Evolutionary conservation across 2,329 filamentous ascomycete species (phyloP).

Genomic region (Orbilia ellipsospora): DNA sequence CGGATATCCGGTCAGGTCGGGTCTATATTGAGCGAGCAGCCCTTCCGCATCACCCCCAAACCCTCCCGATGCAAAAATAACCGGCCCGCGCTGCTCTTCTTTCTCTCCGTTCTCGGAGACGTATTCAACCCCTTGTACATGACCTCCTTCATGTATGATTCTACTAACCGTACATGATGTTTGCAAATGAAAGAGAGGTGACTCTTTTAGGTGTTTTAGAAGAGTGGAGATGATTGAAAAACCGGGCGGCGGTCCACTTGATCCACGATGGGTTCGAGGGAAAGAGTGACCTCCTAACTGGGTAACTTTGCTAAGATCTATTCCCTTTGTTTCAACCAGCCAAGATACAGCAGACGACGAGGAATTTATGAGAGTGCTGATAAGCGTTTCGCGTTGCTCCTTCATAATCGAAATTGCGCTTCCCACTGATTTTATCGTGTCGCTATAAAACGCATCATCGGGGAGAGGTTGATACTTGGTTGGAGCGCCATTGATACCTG

Average conservation of each 20-base stretch:
- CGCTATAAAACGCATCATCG: constrained; percentile 67
- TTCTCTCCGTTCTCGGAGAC: constrained; percentile 60
- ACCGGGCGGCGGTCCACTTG: constrained; percentile 69
- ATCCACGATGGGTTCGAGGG: constrained; percentile 70
- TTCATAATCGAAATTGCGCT: constrained; percentile 50
- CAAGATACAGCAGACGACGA: constrained; percentile 69
- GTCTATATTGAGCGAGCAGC: constrained; percentile 69
- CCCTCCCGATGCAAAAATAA: constrained; percentile 72
- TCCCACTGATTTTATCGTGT: constrained; percentile 71
- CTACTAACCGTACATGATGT: constrained; percentile 68
- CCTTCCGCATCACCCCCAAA: constrained; percentile 73
- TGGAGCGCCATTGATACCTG: constrained; percentile 73
- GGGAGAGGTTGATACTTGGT: constrained; percentile 68
- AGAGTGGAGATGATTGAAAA: constrained; percentile 70
- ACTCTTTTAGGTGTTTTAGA: constrained; percentile 66
- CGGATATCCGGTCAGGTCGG: constrained; percentile 70
- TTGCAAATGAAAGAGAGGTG: constrained; percentile 67
- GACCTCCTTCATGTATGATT: constrained; percentile 62
- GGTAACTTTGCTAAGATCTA: constrained; percentile 71
- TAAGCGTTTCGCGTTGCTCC: constrained; percentile 63
- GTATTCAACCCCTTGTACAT: constrained; percentile 69
- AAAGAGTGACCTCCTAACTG: constrained; percentile 71
- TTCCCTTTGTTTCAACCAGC: constrained; percentile 69
- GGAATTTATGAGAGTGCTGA: constrained; percentile 65
- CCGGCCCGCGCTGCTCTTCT: constrained; percentile 66